These are phyloP conservation scores for Alternaria ventricosa DNA, from an alignment of 2,329 filamentous ascomycete species.

Conservation along the genomic window DNA sequence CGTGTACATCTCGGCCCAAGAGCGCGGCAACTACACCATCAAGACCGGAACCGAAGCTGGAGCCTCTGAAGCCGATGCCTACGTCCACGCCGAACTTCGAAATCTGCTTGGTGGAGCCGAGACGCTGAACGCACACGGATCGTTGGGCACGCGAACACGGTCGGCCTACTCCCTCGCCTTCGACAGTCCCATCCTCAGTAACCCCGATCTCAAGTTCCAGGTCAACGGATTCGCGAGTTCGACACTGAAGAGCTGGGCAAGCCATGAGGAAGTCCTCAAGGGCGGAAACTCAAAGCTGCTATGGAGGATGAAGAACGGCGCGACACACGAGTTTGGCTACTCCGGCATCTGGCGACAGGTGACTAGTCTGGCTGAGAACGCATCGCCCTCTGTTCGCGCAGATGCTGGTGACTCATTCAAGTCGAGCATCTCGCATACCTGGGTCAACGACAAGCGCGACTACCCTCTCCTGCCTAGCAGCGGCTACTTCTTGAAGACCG, in stretches of 20 bases:
- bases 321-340: constrained; percentile 80
- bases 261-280: constrained; percentile 86
- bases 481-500: constrained; percentile 80
- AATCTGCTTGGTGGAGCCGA: constrained; percentile 97
- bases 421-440: constrained; percentile 82
- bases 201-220: constrained; percentile 80
- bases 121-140: constrained; percentile 84
- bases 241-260: constrained; percentile 90
- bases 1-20: constrained; percentile 76
- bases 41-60: constrained; percentile 96
- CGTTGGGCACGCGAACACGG: constrained; percentile 85
- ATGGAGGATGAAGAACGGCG: constrained; percentile 70
- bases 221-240: constrained; percentile 82
- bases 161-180: constrained; percentile 90
- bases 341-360: constrained; percentile 86
- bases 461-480: constrained; percentile 82
- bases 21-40: constrained; percentile 82
- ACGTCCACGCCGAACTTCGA: constrained; percentile 82
- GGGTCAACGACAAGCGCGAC: constrained; percentile 80
- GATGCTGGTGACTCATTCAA: constrained; percentile 94
- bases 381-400: constrained; percentile 79
- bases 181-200: constrained; percentile 80
- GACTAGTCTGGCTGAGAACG: constrained; percentile 75
- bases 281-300: constrained; percentile 78
- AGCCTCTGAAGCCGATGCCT: constrained; percentile 92